Evolutionary conservation across 106 monocot genomes (phyloP).

Genomic region (Platanthera zijinensis): DNA sequence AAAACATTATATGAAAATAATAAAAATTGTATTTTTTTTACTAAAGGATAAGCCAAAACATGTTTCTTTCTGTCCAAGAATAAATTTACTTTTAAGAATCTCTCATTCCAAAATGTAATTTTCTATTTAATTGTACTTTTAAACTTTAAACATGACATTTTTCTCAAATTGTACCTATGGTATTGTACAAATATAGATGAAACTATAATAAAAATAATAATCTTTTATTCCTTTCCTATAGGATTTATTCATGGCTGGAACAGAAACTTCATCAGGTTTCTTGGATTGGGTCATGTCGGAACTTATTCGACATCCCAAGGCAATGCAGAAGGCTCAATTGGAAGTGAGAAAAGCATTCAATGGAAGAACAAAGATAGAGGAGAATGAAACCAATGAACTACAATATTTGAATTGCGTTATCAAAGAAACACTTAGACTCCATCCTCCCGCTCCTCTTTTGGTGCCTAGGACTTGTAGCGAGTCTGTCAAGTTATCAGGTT

Average conservation of each 20-base stretch:
- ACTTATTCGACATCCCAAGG: not conserved
- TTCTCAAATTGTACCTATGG: no score
- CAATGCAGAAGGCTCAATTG: not conserved
- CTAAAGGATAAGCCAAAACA: no score
- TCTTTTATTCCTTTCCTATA: not conserved
- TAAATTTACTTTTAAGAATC: no score
- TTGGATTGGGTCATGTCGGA: conserved; percentile 13
- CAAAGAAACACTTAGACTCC: not conserved
- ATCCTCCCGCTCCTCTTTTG: not conserved
- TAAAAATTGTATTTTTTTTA: no score
- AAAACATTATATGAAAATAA: no score
- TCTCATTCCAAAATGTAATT: no score
- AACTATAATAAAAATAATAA: no score
- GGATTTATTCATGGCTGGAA: conserved; percentile 13
- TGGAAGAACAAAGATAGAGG: not conserved
- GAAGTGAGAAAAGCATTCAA: not conserved
- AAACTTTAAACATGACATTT: no score
- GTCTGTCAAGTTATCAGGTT: not conserved
- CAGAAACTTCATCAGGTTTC: not conserved
- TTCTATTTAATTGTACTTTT: no score
- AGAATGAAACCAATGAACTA: not conserved
- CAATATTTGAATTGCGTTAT: not conserved
- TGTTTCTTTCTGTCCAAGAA: no score
- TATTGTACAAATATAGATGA: no score
- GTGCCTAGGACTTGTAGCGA: not conserved